These are phyloP conservation scores for Orbilia oligospora DNA, from an alignment of 2,329 filamentous ascomycete genomes.

Conservation along the genomic window DNA sequence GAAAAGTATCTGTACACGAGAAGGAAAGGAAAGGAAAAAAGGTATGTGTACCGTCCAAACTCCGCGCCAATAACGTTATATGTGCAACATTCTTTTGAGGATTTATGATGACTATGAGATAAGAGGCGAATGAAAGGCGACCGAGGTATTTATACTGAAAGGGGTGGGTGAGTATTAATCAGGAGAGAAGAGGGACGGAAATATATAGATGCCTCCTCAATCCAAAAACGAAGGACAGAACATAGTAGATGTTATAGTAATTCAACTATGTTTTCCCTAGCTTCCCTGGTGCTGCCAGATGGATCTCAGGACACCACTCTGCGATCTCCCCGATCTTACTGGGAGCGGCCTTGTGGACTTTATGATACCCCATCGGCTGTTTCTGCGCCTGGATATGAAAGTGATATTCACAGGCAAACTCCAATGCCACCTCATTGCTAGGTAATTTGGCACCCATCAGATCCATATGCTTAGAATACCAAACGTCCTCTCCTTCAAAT, in stretches of 20 bases:
- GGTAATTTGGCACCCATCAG: slow-evolving; percentile 64
- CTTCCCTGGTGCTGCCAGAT: slow-evolving; percentile 27
- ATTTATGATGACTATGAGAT: not conserved
- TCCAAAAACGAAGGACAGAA: not conserved
- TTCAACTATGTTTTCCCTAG: slow-evolving; percentile 4
- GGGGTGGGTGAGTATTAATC: not conserved
- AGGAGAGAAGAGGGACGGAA: not conserved
- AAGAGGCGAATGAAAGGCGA: not conserved
- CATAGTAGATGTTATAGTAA: not conserved
- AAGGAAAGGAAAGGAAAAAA: not conserved
- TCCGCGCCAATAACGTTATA: slow-evolving; percentile 21
- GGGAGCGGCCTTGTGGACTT: slow-evolving; percentile 63
- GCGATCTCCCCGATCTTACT: slow-evolving; percentile 63
- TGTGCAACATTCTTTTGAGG: slow-evolving; percentile 2
- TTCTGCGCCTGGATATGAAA: slow-evolving; percentile 63
- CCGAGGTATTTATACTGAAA: not conserved
- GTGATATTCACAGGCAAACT: slow-evolving; percentile 65
- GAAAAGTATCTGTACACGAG: slow-evolving; percentile 10
- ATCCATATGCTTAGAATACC: slow-evolving; percentile 65
- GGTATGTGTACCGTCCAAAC: slow-evolving; percentile 11
- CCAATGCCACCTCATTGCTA: slow-evolving; percentile 62
- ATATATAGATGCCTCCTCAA: not conserved
- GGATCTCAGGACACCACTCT: slow-evolving; percentile 65
- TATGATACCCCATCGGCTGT: slow-evolving; percentile 65
- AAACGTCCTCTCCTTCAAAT: slow-evolving; percentile 65